Evolutionary conservation across 2,329 filamentous ascomycete species (phyloP).

Genomic region (Sporothrix dimorphospora): DNA sequence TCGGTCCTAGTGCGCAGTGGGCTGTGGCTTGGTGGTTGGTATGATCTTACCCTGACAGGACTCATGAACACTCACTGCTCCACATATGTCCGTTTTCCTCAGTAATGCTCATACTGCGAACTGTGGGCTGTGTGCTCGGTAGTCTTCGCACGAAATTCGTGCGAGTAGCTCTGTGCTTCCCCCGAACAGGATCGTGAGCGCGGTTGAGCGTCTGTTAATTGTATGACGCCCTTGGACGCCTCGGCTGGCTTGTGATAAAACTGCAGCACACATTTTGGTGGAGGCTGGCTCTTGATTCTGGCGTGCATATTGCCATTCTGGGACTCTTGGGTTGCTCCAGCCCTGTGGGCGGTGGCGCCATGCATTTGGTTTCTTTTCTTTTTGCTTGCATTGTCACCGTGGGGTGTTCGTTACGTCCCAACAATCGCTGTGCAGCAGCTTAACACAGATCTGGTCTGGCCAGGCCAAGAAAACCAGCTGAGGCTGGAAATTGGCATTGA

Average conservation of each 20-base stretch:
- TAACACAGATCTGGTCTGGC: not conserved
- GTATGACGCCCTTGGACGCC: not conserved
- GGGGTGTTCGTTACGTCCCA: not conserved
- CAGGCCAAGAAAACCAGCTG: slow-evolving; percentile 11
- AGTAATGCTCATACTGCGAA: slow-evolving; percentile 3
- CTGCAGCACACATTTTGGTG: not conserved
- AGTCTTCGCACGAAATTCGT: not conserved
- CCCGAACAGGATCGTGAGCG: not conserved
- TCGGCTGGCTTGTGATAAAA: slow-evolving; percentile 4
- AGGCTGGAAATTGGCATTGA: not conserved
- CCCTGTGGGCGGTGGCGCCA: not conserved
- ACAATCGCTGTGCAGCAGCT: slow-evolving; percentile 8
- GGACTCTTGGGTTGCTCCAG: slow-evolving; percentile 9
- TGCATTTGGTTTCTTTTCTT: not conserved
- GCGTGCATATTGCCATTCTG: not conserved
- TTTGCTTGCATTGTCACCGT: not conserved
- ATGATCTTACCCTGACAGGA: slow-evolving; percentile 4
- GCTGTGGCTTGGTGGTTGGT: slow-evolving; percentile 25
- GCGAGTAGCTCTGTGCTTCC: not conserved
- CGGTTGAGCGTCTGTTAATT: not conserved
- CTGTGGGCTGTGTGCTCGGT: not conserved
- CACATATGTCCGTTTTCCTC: not conserved
- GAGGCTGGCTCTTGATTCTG: slow-evolving; percentile 3
- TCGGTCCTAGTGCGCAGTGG: slow-evolving; percentile 24
- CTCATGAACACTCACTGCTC: not conserved